Evolutionary conservation across 768 basidiomycete species (phyloP).

Genomic region (Hygrophoropsis aurantiaca): DNA sequence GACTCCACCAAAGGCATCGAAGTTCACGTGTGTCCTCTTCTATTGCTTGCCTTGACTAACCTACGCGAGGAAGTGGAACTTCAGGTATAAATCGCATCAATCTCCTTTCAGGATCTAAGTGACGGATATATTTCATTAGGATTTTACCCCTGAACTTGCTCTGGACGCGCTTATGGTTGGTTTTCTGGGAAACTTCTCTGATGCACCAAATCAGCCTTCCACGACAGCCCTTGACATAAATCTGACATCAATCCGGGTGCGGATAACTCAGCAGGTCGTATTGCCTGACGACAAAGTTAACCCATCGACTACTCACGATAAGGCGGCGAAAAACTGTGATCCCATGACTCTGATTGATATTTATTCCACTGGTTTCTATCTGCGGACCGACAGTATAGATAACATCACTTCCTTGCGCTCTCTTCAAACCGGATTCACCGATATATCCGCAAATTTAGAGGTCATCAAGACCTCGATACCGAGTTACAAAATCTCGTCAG

Average conservation of each 20-base stretch:
- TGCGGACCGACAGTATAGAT: no score
- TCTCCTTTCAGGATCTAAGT: conserved; percentile 1
- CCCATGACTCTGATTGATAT: no score
- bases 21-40: conserved; percentile 55
- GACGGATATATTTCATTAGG: conserved; percentile 22
- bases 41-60: conserved; percentile 40
- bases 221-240: conserved; percentile 40
- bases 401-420: neutral
- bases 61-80: conserved; percentile 49
- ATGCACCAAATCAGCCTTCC: conserved; percentile 13
- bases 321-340: no score
- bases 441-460: conserved; percentile 14
- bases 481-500: neutral
- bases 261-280: conserved; percentile 46
- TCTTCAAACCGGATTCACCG: conserved; percentile 11
- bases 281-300: neutral
- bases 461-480: conserved; percentile 4
- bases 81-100: conserved; percentile 39
- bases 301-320: neutral
- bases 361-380: no score
- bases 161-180: conserved; percentile 43
- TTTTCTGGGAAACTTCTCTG: conserved; percentile 35
- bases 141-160: conserved; percentile 35
- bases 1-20: conserved; percentile 25
- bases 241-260: conserved; percentile 40